Base-by-base conservation (phyloP, 2,329 filamentous ascomycete genomes). In the Colletotrichum eremochloae region DNA sequence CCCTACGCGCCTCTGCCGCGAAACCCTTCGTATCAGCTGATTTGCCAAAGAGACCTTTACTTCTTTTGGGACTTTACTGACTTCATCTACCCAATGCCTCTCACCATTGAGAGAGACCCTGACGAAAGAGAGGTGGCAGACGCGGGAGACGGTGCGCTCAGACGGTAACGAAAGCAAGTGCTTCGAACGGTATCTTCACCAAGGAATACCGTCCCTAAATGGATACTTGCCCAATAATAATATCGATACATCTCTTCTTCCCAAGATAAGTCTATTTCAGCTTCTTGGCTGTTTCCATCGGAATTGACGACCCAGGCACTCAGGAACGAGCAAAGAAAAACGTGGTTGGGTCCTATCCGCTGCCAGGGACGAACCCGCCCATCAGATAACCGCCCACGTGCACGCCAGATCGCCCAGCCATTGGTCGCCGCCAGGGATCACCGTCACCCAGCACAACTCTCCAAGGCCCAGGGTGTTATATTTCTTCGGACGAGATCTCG, bases 341-440 rank as follows among this genome's bases (percentile, higher is more conserved):
- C 62, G 50, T 73, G 67, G 38, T 73, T 44, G 61, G 60, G 53
- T 60, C 33, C 33, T 56, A 55, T 71, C 67, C 57, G 52, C 48
- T 50, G 63, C 9, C 66, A 69, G 60, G 69, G 48, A 57, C 33
- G n/a, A 57, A 69, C 66, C 55, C 15, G 24, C 66, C 55, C 15
- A 31, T 60, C 40, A 40, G 14, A 56, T 24, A 55, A 42, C 15
- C 24, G 71, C 68, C 62, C 75, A 75, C 62, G 74, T 68, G 72
- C 74, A 64, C 68, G 61, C 67, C 78, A 79, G 75, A 76, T 79
- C 79, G 64, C 68, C 67, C 64, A 76, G 78, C 74, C 64, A 81
- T 80, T 80, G 79, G 79, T 76, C 42, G 36, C 50, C 24, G 58
- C 56, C 42, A 63, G 63, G 61, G 61, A 40, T 71, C 56, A 8